Conservation (phyloP, 2,329 filamentous ascomycete species). For the Alternaria postmessia region DNA sequence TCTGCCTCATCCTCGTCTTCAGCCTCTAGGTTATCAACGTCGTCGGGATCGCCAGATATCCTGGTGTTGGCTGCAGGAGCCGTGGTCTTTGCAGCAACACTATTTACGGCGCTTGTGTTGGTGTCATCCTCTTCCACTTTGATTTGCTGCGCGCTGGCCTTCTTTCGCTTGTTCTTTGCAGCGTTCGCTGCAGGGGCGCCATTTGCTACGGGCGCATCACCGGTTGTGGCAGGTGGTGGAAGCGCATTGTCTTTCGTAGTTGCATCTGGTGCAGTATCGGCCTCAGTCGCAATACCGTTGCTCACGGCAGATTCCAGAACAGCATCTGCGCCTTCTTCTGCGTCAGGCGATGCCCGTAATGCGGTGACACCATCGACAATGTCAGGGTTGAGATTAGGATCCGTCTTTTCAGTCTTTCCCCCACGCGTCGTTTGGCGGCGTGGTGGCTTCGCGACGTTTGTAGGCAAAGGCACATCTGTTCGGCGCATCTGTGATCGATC, state of each 20-base stretch:
- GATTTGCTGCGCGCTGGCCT: constrained; percentile 34
- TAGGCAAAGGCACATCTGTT: constrained; percentile 36
- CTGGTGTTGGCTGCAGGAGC: constrained; percentile 24
- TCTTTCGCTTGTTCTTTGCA: constrained; percentile 37
- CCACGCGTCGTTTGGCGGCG: constrained; percentile 41
- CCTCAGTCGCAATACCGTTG: constrained; percentile 21
- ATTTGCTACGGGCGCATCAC: constrained; percentile 20
- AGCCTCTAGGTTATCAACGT: constrained; percentile 47
- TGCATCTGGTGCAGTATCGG: constrained; percentile 24
- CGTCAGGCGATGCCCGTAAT: constrained; percentile 55
- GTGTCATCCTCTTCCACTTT: constrained; percentile 33
- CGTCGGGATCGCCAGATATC: constrained; percentile 59
- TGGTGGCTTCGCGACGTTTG: constrained; percentile 28
- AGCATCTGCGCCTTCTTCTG: constrained; percentile 33
- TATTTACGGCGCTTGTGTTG: constrained; percentile 17
- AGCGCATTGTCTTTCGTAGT: constrained; percentile 22
- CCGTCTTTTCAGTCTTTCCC: constrained; percentile 29
- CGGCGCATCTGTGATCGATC: constrained; percentile 29
- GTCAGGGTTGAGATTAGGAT: constrained; percentile 50
- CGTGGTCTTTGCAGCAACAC: constrained; percentile 26
- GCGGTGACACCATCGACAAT: constrained; percentile 54
- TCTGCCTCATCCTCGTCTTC: constrained; percentile 65
- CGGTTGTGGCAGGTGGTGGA: constrained; percentile 21
- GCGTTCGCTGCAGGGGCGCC: constrained; percentile 20
- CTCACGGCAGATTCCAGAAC: constrained; percentile 19